Evolutionary conservation across 140 eudicot species (phyloP).

Genomic region (Flaveria floridana): DNA sequence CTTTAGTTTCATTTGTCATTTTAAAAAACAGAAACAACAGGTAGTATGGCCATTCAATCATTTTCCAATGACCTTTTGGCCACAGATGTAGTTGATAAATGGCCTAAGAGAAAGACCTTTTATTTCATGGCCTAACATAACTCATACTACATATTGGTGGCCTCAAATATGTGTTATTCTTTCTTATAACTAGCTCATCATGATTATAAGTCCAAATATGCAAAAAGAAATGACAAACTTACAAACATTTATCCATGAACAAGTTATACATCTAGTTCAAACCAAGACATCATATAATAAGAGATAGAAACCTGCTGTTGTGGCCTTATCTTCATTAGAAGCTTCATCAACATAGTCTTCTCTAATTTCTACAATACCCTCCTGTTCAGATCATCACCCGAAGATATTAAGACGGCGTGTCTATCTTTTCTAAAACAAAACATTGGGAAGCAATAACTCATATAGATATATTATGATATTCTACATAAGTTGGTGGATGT

Average conservation of each 20-base stretch:
- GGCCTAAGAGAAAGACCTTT: not conserved
- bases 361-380: conserved; percentile 84
- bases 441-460: not conserved
- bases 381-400: conserved; percentile 48
- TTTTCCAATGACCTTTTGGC: not conserved
- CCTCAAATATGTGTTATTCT: not conserved
- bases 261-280: conserved; percentile 23
- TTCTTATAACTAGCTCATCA: not conserved
- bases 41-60: not conserved
- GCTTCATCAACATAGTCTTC: conserved; percentile 76
- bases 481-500: not conserved
- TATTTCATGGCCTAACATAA: not conserved
- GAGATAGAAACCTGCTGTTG: conserved; percentile 41
- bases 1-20: not conserved
- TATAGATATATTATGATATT: not conserved
- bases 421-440: not conserved
- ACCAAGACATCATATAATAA: conserved; percentile 15
- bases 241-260: not conserved
- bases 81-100: not conserved
- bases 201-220: not conserved
- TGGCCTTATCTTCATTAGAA: conserved; percentile 29
- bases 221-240: not conserved
- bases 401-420: conserved; percentile 20
- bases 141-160: not conserved
- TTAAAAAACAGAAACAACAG: not conserved